These are phyloP conservation scores for Phytophthora europaea DNA, from an alignment of 352 stramenopile species.

Conservation along the genomic window DNA sequence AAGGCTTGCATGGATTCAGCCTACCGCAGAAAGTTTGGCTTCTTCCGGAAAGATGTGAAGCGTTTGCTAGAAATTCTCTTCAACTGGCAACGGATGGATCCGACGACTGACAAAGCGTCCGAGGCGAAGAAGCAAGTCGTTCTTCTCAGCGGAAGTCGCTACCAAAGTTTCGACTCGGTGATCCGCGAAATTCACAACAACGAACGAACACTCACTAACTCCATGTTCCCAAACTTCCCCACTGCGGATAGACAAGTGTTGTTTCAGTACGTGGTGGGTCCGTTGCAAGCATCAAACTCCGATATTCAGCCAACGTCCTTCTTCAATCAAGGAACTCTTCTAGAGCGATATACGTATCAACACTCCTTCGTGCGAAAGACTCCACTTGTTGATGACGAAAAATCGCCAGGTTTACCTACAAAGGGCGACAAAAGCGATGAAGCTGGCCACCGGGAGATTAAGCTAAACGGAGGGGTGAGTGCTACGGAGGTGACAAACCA, in stretches of 20 bases:
- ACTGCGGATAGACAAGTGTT: background rate
- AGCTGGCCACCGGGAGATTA: background rate
- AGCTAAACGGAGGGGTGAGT: background rate
- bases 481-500: slow-evolving; percentile 18
- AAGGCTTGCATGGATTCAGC: slow-evolving; percentile 45
- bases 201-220: background rate
- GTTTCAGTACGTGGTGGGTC: slow-evolving; percentile 43
- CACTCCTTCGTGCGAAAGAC: slow-evolving; percentile 35
- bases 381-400: background rate
- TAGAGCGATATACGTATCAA: slow-evolving; percentile 42
- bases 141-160: slow-evolving; percentile 45
- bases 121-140: slow-evolving; percentile 36
- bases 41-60: slow-evolving; percentile 52
- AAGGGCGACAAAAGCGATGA: background rate
- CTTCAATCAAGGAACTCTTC: slow-evolving; percentile 42
- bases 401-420: background rate
- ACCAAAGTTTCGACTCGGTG: slow-evolving; percentile 51
- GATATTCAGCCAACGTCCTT: background rate
- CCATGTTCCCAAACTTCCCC: background rate
- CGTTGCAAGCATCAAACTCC: slow-evolving; percentile 18
- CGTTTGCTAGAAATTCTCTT: slow-evolving; percentile 51
- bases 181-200: slow-evolving; percentile 41
- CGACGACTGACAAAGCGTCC: background rate
- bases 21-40: slow-evolving; percentile 52
- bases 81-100: slow-evolving; percentile 42